Percentiles rank a stretch among this genome's conserved stretches.
phyloP scores from a whole-genome alignment of 2,329 filamentous ascomycete species.

The Calonectria henricotiae region DNA sequence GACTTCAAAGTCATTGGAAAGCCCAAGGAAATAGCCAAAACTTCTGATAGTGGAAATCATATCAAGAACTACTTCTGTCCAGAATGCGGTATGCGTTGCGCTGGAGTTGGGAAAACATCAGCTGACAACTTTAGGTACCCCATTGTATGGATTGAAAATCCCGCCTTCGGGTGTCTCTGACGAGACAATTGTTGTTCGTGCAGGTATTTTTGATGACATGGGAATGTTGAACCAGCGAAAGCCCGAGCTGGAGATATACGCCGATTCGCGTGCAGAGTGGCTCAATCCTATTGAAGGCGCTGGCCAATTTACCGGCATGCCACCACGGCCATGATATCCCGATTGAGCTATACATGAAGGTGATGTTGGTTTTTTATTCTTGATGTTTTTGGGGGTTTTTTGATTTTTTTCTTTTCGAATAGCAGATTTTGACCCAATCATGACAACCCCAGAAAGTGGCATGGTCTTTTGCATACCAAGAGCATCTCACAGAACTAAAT shows the following conservation, averaged over 20 bases:
- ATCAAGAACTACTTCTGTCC: constrained; percentile 18
- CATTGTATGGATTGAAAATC: background rate
- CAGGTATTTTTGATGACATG: constrained; percentile 1
- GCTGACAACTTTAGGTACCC: constrained; percentile 6
- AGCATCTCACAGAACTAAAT: no score
- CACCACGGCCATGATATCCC: background rate
- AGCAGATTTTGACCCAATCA: no score
- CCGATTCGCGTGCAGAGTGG: background rate
- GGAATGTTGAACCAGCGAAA: constrained; percentile 1
- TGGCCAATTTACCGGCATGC: constrained; percentile 7
- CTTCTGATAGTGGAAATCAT: constrained; percentile 9
- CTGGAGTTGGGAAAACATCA: no score
- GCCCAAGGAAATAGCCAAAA: background rate
- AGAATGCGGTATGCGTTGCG: background rate
- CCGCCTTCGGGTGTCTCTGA: background rate
- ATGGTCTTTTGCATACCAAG: no score
- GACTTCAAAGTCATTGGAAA: background rate
- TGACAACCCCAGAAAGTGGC: no score
- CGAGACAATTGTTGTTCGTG: background rate
- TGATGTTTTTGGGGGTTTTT: no score
- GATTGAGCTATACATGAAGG: no score
- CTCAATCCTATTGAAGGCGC: constrained; percentile 1
- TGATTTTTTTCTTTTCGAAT: no score
- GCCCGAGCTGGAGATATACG: background rate
- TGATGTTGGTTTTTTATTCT: no score